Evolutionary conservation across 208 protist species (phyloP), one percentile per base, ranked within the genome.

Genomic region (Trypanosomatidae sp.): DNA sequence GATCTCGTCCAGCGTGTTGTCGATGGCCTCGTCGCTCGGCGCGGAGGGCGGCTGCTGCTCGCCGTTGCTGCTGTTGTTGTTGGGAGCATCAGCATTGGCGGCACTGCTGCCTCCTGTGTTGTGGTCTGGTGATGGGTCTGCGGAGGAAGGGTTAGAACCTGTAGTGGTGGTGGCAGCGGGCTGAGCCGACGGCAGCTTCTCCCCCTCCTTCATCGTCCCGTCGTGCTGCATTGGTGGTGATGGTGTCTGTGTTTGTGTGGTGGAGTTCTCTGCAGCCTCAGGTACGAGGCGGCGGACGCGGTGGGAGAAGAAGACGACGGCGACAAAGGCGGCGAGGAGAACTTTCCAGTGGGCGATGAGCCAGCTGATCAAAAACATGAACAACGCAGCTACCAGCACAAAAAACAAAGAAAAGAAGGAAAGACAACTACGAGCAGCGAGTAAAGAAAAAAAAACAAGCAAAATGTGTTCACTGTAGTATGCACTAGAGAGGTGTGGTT

Each of bases 1-100:
- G 49, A 87, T 79, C 12, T 74, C 75, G 8, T 77, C 73, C 25
- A 82, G 33, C 15, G 53, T 41, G 10, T 43, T 33, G 46, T 66
- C 46, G 17, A 33, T 7, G 6, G 50, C 6, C 60, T 67, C 76
- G 46, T 7, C 53, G n/a, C 41, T 53, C 28, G 3, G 12, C 15
- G 73, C 8, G 33, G 50, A 30, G 3, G 39, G 39, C 19, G 49
- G 25, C 44, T 46, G 50, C 0, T 1, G 15, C 44, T 7, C 19
- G 22, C 19, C 50, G n/a, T 44, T 41, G 25, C 46, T 9, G 0
- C 30, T 41, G 30, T 60, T 55, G 12, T 8, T 6, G 41, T 49
- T 28, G 39, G 36, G 62, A 3, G 66, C 9, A 17, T 44, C 44
- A 7, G 50, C 9, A 28, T 12, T 44, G 2, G 4, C 44, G 22